Base-by-base conservation (phyloP, 768 basidiomycete species). In the Termitomyces sp. region DNA sequence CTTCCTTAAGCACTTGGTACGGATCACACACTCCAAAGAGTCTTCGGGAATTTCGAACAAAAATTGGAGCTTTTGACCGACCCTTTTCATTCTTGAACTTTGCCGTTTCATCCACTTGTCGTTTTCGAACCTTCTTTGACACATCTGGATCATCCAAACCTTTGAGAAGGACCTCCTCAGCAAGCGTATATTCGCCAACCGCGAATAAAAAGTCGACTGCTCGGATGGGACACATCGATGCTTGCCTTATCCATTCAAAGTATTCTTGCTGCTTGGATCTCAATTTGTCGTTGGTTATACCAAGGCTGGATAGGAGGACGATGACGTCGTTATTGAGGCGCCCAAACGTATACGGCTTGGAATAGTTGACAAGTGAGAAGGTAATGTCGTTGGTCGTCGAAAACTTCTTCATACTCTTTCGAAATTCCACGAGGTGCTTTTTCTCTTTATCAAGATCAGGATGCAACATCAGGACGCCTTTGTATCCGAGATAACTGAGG, bases 361-460 rank as follows among this genome's bases (percentile, higher is more conserved):
- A 87, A 63, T 82, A 75, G 33, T 80, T 83, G 7, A 88, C 85
- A 40, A 87, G 81, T 0, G 86, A 87, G 69, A 88, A 87, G 0
- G 84, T 86, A 43, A 76, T 72, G 58, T 85, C 80, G 7, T 71
- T 62, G 0, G 77, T 81, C 0, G 84, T 79, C 9, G 70, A 75
- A 69, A 88, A 87, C 63, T 88, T 88, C 65, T 82, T 86, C 83
- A 86, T 86, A 67, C 86, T 87, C 58, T 81, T 78, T 20, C 86
- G 77, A 61, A 88, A 87, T 58, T 85, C 75, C 13, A 78, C 80
- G 0, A 80, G 70, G 50, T 78, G 73, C 49, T 72, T 65, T 54
- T 75, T 76, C 47, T 79, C 71, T 26, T 63, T 67, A 60, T 84
- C 82, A 26, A 88, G 71, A n/a, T 77, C 70, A 0, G 84, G 84